Base-by-base conservation (phyloP, 371 early-diverging fungal species). In the Syncephalastrum monosporum region DNA sequence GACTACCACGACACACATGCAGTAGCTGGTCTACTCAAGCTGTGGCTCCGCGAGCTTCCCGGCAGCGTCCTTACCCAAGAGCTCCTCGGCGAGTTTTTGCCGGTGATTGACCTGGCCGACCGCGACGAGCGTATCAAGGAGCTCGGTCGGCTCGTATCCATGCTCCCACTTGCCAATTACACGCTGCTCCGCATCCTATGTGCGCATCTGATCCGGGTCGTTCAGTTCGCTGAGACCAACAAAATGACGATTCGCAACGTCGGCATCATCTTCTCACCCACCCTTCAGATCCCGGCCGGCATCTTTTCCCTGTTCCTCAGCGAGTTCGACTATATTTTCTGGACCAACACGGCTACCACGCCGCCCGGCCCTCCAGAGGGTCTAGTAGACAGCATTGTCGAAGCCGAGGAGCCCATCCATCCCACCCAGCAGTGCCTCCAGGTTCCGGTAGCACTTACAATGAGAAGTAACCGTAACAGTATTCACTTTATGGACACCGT, bases 211-310 rank as follows among this genome's bases (percentile, higher is more conserved):
- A 84, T 94, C 56, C 82, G 91, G 16, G 84, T 98, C 50, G 93
- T 94, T 13, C 88, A 91, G 53, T 79, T 88, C 50, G 73, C 87
- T 1, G 88, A 87, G 17, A 68, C 80, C 33, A 98, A 96, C 83
- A 92, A 90, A 74, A 98, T 98, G 98, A 97, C 86, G 4, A 79
- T 92, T 49, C 84, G 92, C 15, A 97, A 97, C 72, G 85, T 98
- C 27, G 92, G 94, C 27, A 96, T 97, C 53, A 94, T 98, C 1
- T 96, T 96, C 62, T 90, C 94, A 17, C 95, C 97, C 4, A 96
- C 96, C 8, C 73, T 96, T 5, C 91, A 90, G 5, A 91, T 98
- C 53, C 95, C 96, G 1, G 92, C 94, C 14, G 87, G 89, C 7
- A 86, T 98, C 2, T 92, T 97, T 54, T 88, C 82, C 33, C 71